phyloP scores from a whole-genome alignment of 176 grass and related monocot species.

The Metroxylon sagu region DNA sequence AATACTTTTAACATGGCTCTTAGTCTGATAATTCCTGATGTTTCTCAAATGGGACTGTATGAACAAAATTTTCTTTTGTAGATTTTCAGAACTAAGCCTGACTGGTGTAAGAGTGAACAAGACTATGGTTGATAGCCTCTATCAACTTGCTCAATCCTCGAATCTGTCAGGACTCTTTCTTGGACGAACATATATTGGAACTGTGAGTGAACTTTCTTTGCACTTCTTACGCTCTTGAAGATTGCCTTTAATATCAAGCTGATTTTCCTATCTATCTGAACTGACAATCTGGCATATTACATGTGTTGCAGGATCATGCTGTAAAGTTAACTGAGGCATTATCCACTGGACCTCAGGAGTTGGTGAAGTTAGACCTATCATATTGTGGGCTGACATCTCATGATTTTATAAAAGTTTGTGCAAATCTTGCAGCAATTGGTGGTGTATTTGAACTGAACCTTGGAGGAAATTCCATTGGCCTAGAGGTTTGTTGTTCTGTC shows the following conservation, averaged over 20 bases:
- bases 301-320: constrained; percentile 42
- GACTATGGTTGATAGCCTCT: constrained; percentile 53
- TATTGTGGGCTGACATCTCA: constrained; percentile 46
- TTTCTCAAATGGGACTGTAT: constrained; percentile 7
- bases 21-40: constrained; percentile 9
- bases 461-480: constrained; percentile 48
- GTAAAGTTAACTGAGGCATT: constrained; percentile 56
- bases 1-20: constrained; percentile 8
- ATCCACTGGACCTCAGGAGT: constrained; percentile 53
- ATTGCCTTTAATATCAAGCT: neutral
- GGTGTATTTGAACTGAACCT: constrained; percentile 69
- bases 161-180: constrained; percentile 60
- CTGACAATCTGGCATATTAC: constrained; percentile 6
- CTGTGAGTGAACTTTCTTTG: constrained; percentile 32
- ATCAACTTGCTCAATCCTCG: constrained; percentile 54
- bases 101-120: constrained; percentile 83
- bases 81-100: constrained; percentile 83
- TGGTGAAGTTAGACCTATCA: constrained; percentile 76
- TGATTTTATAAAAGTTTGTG: constrained; percentile 42
- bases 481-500: constrained; percentile 41
- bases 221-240: too few relatives aligned
- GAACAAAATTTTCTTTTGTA: constrained; percentile 27
- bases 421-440: constrained; percentile 33
- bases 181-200: constrained; percentile 70
- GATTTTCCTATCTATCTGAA: constrained; percentile 9